Percentiles rank a stretch among this genome's conserved stretches.
These are phyloP conservation scores for Prosopis cineraria DNA, from an alignment of 306 rosid species.

Conservation along the genomic window DNA sequence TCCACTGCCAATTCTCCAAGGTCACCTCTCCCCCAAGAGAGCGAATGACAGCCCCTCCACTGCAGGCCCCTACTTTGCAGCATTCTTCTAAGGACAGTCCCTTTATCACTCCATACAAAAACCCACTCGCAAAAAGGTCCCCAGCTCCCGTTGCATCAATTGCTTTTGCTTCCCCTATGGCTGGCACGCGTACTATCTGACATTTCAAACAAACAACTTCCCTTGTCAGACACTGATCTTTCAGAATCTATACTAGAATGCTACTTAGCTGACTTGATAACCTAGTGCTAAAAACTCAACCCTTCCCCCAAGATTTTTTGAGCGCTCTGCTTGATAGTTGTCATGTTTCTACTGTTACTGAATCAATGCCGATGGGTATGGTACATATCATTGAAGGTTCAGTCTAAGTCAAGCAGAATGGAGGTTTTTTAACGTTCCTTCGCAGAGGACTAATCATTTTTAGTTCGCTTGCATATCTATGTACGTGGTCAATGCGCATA, in stretches of 20 bases:
- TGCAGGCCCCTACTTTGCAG: constrained; percentile 88
- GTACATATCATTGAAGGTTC: neutral
- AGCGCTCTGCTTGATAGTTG: constrained; percentile 1
- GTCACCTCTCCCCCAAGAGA: constrained; percentile 93
- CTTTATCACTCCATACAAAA: constrained; percentile 80
- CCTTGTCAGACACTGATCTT: constrained; percentile 1
- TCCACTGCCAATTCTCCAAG: constrained; percentile 83
- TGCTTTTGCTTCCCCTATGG: constrained; percentile 76
- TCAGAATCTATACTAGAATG: neutral
- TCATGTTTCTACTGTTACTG: neutral
- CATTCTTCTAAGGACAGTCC: constrained; percentile 86
- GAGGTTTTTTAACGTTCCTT: constrained; percentile 2
- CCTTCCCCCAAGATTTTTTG: neutral
- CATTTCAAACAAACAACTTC: constrained; percentile 16
- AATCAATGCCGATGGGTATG: neutral
- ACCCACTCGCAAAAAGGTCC: constrained; percentile 94
- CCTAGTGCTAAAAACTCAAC: constrained; percentile 20
- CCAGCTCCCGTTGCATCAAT: constrained; percentile 98
- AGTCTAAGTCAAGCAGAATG: constrained; percentile 8
- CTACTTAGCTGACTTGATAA: constrained; percentile 11
- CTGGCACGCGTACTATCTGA: constrained; percentile 73
- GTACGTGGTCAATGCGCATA: neutral
- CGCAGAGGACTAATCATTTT: neutral
- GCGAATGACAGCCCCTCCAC: constrained; percentile 90
- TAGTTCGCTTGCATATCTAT: neutral